Percentiles rank a stretch among this genome's conserved stretches.
These are phyloP conservation scores for Hyphopichia pseudoburtonii DNA, from an alignment of 1,139 yeast species.

Conservation along the genomic window DNA sequence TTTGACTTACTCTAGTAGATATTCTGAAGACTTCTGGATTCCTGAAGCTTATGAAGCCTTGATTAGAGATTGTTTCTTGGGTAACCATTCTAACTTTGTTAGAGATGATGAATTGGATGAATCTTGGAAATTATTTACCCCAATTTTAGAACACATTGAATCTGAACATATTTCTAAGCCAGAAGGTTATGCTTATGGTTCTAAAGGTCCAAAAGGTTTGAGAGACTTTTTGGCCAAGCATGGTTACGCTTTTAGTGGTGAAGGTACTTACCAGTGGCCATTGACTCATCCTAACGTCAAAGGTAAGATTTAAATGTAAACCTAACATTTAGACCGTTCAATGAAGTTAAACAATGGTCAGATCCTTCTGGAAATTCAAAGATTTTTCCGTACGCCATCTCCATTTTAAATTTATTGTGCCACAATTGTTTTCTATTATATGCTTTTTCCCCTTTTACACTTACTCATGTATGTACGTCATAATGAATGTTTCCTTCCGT, in stretches of 20 bases:
- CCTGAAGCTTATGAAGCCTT: constrained; percentile 98
- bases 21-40: constrained; percentile 81
- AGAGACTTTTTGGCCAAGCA: constrained; percentile 61
- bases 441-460: too few species aligned
- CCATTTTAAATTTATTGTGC: too few species aligned
- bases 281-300: constrained; percentile 59
- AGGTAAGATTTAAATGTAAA: constrained; percentile 29
- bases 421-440: too few species aligned
- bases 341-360: too few species aligned
- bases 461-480: too few species aligned
- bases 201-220: constrained; percentile 80
- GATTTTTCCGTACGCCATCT: too few species aligned
- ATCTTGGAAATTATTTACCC: constrained; percentile 92
- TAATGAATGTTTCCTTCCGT: too few species aligned
- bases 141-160: constrained; percentile 79
- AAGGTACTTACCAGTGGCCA: constrained; percentile 79
- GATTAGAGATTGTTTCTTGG: constrained; percentile 84
- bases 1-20: constrained; percentile 79
- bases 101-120: constrained; percentile 96
- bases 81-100: constrained; percentile 95
- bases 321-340: too few species aligned
- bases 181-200: constrained; percentile 77
- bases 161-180: constrained; percentile 64
- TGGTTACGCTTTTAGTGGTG: constrained; percentile 65
- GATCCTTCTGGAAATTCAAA: too few species aligned